These are phyloP conservation scores for Isoetes taiwanensis DNA, from an alignment of 75 land plant species.

Conservation along the genomic window DNA sequence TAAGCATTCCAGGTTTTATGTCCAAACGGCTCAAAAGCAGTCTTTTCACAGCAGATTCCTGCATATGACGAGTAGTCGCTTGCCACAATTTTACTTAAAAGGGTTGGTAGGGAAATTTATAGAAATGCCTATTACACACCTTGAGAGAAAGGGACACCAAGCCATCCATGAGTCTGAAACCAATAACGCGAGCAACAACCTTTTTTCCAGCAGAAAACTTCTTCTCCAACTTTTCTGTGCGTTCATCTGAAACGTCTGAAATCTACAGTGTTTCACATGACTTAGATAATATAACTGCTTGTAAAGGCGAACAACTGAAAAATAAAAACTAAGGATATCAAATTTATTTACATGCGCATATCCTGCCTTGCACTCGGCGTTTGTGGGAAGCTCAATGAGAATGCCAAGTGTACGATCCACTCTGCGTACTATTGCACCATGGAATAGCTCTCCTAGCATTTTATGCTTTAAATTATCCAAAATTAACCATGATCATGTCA, in stretches of 20 bases:
- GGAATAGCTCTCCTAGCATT: slow-evolving; percentile 60
- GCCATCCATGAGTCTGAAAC: slow-evolving; percentile 70
- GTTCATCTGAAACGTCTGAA: slow-evolving; percentile 58
- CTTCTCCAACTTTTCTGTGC: slow-evolving; percentile 51
- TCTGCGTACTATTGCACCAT: slow-evolving; percentile 49
- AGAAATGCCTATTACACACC: slow-evolving; percentile 24
- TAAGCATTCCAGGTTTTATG: slow-evolving; percentile 80
- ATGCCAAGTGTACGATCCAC: slow-evolving; percentile 70
- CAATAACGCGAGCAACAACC: slow-evolving; percentile 64
- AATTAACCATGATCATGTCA: neutral
- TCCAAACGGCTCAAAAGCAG: slow-evolving; percentile 60
- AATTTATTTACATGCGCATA: slow-evolving; percentile 77
- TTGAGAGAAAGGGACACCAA: slow-evolving; percentile 59
- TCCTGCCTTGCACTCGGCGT: slow-evolving; percentile 39
- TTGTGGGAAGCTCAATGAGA: slow-evolving; percentile 61
- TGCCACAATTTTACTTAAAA: neutral
- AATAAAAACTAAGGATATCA: too few species aligned
- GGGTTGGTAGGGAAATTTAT: neutral
- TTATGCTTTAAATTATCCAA: slow-evolving; percentile 29
- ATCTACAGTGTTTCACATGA: too few species aligned
- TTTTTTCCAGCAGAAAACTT: slow-evolving; percentile 52
- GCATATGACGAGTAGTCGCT: slow-evolving; percentile 6
- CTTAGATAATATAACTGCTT: too few species aligned
- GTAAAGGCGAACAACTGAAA: too few species aligned
- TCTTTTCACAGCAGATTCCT: slow-evolving; percentile 75